Conservation (phyloP, 2,329 filamentous ascomycete genomes). For the Cryphonectria carpinicola region DNA sequence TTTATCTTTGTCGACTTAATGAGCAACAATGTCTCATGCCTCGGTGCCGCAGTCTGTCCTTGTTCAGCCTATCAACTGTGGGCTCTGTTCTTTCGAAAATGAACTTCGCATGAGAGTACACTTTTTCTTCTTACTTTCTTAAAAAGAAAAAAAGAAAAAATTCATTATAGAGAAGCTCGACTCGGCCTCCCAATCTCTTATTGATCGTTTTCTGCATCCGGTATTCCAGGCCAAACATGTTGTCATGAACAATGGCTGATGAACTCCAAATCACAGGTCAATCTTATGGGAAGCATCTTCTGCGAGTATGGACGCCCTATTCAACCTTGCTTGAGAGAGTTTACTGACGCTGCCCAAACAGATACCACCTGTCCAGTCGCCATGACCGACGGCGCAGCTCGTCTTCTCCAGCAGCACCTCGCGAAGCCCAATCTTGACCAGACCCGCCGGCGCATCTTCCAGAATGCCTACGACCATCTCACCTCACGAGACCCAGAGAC, state of each 20-base stretch:
- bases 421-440: conserved; percentile 33
- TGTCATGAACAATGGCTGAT: conserved; percentile 42
- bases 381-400: conserved; percentile 68
- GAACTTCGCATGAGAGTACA: not conserved
- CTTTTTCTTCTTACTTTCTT: too few relatives aligned
- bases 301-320: conserved; percentile 41
- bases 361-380: conserved; percentile 66
- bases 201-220: not conserved
- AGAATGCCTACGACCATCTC: conserved; percentile 57
- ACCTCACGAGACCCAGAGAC: conserved; percentile 52
- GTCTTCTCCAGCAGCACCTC: conserved; percentile 52
- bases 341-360: not conserved
- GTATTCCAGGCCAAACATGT: not conserved
- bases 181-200: not conserved
- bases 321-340: too few relatives aligned
- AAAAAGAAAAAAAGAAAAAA: too few relatives aligned
- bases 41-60: not conserved
- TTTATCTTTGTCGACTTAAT: not conserved
- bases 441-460: conserved; percentile 48
- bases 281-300: conserved; percentile 61
- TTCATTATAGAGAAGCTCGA: not conserved
- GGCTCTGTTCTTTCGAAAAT: not conserved
- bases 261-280: not conserved
- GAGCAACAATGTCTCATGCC: not conserved
- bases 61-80: not conserved